A percentile compares a stretch with the other conserved stretches of the same genome.
Conservation (phyloP, 495 filamentous ascomycete species). For the Elasticomyces elasticus region DNA sequence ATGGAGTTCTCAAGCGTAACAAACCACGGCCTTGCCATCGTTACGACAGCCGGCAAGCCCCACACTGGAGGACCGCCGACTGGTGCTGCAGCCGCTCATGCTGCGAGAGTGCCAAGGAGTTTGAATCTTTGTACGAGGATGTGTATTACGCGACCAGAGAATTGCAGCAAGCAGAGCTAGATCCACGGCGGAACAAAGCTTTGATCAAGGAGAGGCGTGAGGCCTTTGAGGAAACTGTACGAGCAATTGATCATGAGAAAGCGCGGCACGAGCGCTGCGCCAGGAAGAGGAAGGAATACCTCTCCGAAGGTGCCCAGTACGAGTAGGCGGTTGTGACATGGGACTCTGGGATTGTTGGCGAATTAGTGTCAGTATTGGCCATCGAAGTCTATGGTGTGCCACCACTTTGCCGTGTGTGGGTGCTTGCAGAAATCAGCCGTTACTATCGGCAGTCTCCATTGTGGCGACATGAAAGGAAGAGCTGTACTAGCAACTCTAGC, state of each 20-base stretch:
- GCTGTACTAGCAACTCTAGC: no score
- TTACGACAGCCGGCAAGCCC: background rate
- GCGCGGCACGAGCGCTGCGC: background rate
- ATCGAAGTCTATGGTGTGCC: no score
- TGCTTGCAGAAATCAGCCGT: no score
- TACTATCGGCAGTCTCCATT: no score
- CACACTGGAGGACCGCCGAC: background rate
- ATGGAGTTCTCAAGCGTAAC: background rate
- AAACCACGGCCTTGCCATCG: background rate
- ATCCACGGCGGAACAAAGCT: background rate
- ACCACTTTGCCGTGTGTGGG: no score
- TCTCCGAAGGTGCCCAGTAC: background rate
- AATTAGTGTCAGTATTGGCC: background rate
- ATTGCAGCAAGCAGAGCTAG: background rate
- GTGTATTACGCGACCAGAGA: background rate
- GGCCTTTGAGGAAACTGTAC: background rate
- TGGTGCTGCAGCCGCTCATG: background rate
- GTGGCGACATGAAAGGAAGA: no score
- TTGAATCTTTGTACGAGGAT: background rate
- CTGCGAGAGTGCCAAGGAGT: background rate
- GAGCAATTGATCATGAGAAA: background rate
- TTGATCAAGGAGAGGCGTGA: background rate
- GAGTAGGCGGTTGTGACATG: background rate
- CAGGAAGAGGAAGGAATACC: background rate
- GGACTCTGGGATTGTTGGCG: no score